Base-by-base conservation (phyloP, 1,284 basidiomycete genomes). In the Cronartium quercuum region DNA sequence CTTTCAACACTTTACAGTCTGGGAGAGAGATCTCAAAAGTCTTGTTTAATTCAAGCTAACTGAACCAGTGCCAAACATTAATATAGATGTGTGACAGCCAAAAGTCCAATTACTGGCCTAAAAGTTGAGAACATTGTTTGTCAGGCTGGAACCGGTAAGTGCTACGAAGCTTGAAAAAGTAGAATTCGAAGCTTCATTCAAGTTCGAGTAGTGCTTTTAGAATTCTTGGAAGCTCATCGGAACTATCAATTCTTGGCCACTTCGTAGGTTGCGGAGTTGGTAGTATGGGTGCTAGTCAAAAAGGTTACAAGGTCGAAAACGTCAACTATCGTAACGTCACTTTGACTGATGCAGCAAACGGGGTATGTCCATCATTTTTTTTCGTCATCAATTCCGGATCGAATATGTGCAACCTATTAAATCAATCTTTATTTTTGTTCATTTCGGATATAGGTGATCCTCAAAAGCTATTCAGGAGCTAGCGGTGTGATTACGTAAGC, bases 41-140 rank as follows among this genome's bases (percentile, higher is more conserved):
- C n/a, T n/a, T n/a, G n/a, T n/a, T n/a, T n/a, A n/a, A n/a, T n/a
- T n/a, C n/a, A n/a, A n/a, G n/a, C n/a, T n/a, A n/a, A n/a, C n/a
- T n/a, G n/a, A n/a, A n/a, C n/a, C n/a, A n/a, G n/a, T n/a, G n/a
- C n/a, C n/a, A n/a, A n/a, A n/a, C n/a, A n/a, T 15, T 29, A 2
- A 9, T 44, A 34, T 15, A 71, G 68, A 44, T 71, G 68, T 47
- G 68, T 71, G 15, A 63, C 68, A 12, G 68, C 61, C 21, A 71
- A 71, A 29, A 63, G 42, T 24, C 68, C 68, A 5, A 71, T 47
- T 15, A 35, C 51, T 13, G 68, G 68, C 35, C 21, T 71, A 34
- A 35, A 51, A 42, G 68, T 71, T 24, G 42, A 64, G 41, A 55
- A 64, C 21, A 29, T 71, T 18, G 7, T 9, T 7, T 71, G 68